phyloP scores from a whole-genome alignment of 2,329 filamentous ascomycete genomes.

The Neodidymelliopsis sp. region DNA sequence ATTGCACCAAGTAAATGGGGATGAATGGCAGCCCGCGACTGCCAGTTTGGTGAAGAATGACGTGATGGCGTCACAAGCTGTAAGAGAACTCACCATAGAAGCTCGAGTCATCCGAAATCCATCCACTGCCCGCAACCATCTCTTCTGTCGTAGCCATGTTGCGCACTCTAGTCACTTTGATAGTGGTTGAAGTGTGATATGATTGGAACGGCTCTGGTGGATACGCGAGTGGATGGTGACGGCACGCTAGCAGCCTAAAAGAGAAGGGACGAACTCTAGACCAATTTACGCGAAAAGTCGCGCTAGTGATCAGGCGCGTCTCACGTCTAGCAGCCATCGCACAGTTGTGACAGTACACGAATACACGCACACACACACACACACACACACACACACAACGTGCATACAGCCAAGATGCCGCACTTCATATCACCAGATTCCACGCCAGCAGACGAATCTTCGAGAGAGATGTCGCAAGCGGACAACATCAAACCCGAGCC shows the following conservation, averaged over 20 bases:
- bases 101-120: constrained; percentile 54
- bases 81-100: constrained; percentile 51
- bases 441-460: constrained; percentile 49
- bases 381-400: constrained; percentile 2
- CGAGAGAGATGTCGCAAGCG: constrained; percentile 50
- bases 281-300: constrained; percentile 30
- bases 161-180: constrained; percentile 8
- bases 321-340: constrained; percentile 6
- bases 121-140: constrained; percentile 41
- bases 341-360: constrained; percentile 9
- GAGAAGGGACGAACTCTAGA: constrained; percentile 1
- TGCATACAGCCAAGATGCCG: constrained; percentile 48
- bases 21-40: background rate
- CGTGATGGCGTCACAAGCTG: constrained; percentile 2
- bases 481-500: constrained; percentile 37
- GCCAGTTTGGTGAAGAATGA: constrained; percentile 4
- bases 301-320: constrained; percentile 31
- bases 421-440: constrained; percentile 54
- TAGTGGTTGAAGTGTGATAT: constrained; percentile 11
- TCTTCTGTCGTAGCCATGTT: constrained; percentile 35
- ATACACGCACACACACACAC: constrained; percentile 2
- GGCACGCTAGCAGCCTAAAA: background rate
- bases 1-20: background rate
- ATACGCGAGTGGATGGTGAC: constrained; percentile 18
- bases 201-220: constrained; percentile 17